A percentile compares a stretch with the other conserved stretches of the same genome.
These are phyloP conservation scores for Medicago lupulina DNA, from an alignment of 306 rosid species.

Conservation along the genomic window DNA sequence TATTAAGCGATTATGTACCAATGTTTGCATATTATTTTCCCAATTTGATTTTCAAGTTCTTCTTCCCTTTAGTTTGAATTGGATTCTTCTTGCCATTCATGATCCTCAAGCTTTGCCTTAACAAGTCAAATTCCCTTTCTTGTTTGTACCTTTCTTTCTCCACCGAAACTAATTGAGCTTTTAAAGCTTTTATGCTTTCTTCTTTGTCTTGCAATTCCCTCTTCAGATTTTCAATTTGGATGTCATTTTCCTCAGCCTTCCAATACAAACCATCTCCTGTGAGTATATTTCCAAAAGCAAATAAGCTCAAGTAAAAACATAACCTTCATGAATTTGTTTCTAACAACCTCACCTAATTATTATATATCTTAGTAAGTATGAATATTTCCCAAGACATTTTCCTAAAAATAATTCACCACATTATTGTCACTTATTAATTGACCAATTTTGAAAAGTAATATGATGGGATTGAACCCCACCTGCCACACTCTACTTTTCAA, in stretches of 20 bases:
- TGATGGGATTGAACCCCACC: slow-evolving; percentile 12
- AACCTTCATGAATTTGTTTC: neutral
- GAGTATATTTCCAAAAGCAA: neutral
- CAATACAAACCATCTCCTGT: slow-evolving; percentile 72
- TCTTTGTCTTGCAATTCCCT: slow-evolving; percentile 69
- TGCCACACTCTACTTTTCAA: slow-evolving; percentile 29
- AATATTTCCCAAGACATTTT: too few species aligned
- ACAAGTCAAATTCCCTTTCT: slow-evolving; percentile 79
- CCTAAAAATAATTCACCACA: neutral
- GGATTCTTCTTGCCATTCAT: slow-evolving; percentile 64
- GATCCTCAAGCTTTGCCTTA: slow-evolving; percentile 89
- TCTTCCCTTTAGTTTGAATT: slow-evolving; percentile 49
- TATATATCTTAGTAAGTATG: neutral
- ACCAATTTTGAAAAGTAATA: neutral
- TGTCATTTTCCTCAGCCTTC: slow-evolving; percentile 76
- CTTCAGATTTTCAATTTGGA: slow-evolving; percentile 64
- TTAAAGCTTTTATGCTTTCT: slow-evolving; percentile 56
- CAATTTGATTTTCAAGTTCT: slow-evolving; percentile 45
- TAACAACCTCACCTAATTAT: neutral
- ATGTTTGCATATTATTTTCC: slow-evolving; percentile 40
- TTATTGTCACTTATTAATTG: neutral
- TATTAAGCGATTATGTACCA: neutral
- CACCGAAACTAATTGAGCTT: slow-evolving; percentile 54
- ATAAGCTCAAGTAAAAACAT: slow-evolving; percentile 10
- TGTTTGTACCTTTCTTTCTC: slow-evolving; percentile 64